Base-by-base conservation (phyloP, 257 asterid species). In the Nicotiana undulata region DNA sequence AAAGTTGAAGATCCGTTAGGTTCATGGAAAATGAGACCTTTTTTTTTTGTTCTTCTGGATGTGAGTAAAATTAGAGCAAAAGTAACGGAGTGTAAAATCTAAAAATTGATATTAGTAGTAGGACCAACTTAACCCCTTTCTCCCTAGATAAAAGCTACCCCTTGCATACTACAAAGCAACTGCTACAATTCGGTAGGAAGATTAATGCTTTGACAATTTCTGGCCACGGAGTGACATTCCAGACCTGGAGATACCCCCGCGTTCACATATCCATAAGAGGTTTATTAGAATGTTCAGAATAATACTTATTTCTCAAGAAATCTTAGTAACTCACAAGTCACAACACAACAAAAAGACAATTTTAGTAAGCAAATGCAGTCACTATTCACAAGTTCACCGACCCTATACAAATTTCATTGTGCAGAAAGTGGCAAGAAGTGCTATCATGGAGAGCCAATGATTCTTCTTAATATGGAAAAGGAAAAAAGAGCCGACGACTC, bases 351-450 rank as follows among this genome's bases (percentile, higher is more conserved):
- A 40, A 44, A 70, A 46, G 22, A 44, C 22, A 44, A 44, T 22
- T 13, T 72, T 26, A 8, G 61, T 15, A 7, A 40, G 49, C 44
- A 24, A 24, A 3, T 74, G 9, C 61, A 8, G 16, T 24, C 60
- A 24, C 16, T 49, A 74, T 74, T 74, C 61, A 49, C 79, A 74
- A 24, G 22, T 46, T 8, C 79, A 74, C 78, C 13, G 79, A 49
- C 61, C 17, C 60, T 74, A 49, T 74, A 74, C 79, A 74, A 74
- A 74, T 16, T 49, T 49, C 79, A 74, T 26, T 15, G 79, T 49
- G 60, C 49, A 74, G 16, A 46, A 72, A 24, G 61, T 15, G 51
- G 61, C 78, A 4, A 32, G 40, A 49, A 24, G 78, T 44, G 61
- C 16, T 6, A 6, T 20, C 3, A 24, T 6, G 32, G 24, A 72